Base-by-base conservation (phyloP, 306 rosid species). In the Lathyrus oleraceus region DNA sequence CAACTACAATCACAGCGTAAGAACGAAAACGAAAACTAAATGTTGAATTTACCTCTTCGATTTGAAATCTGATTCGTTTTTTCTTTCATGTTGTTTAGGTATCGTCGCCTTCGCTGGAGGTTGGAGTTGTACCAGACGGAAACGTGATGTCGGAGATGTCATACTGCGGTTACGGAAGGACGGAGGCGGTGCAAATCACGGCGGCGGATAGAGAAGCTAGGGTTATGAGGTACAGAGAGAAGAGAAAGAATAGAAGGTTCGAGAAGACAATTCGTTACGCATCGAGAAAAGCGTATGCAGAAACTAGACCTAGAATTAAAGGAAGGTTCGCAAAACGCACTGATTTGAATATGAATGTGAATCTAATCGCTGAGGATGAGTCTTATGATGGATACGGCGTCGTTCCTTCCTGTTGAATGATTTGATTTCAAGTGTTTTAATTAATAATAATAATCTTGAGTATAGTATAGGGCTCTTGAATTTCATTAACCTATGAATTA, bases 191-290 rank as follows among this genome's bases (percentile, higher is more conserved):
- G 32, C 61, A 32, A 40, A 6, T 67, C 19, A 14, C 72, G 35
- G 77, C 96, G 48, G 99, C 92, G 8, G 99, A 91, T 39, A 78
- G 99, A 54, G 97, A 87, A 72, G 99, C 99, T 23, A 87, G 92
- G 80, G 99, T 94, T 57, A 67, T 94, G 83, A 88, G 99, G 89
- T 94, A 94, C 85, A 86, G 92, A 48, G 97, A 94, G 89, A 94
- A 94, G 88, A 87, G 99, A 81, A 94, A 94, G 99, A 94, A 88
- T 71, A 20, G 99, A 40, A 94, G 86, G 82, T 94, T 94, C 85
- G 91, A 94, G 91, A 94, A 94, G 86, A 94, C 99, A 3, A 91
- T 94, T 54, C 96, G 99, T 0, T 94, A 94, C 56, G 97, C 99
- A 2, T 91, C 99, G 1, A 76, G 99, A 27, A 94, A 94, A 70